phyloP scores from a whole-genome alignment of 768 basidiomycete species.

The Termitomyces sp. region DNA sequence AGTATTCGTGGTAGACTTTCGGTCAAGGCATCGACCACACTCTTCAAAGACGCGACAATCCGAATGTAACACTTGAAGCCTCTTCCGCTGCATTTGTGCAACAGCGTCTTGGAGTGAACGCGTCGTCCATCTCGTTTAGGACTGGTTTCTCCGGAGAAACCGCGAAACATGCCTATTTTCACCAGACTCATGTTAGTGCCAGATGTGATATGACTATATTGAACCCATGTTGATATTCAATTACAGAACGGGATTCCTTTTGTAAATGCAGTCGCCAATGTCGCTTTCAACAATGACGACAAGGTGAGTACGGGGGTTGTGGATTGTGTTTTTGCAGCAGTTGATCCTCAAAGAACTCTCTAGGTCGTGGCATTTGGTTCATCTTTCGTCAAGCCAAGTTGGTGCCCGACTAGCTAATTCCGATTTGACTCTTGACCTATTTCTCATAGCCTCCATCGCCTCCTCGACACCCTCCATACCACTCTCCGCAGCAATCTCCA shows the following conservation, averaged over 20 bases:
- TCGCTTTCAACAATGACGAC: slow-evolving; percentile 15
- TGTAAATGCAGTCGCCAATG: slow-evolving; percentile 18
- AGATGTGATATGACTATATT: neutral
- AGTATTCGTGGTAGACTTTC: slow-evolving; percentile 10
- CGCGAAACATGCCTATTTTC: slow-evolving; percentile 25
- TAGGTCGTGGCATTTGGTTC: slow-evolving; percentile 39
- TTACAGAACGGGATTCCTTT: slow-evolving; percentile 16
- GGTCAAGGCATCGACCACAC: slow-evolving; percentile 12
- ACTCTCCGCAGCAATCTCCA: slow-evolving; percentile 29
- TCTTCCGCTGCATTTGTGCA: slow-evolving; percentile 15
- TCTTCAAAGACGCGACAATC: slow-evolving; percentile 10
- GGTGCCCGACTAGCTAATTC: slow-evolving; percentile 11
- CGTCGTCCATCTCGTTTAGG: slow-evolving; percentile 15
- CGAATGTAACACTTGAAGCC: slow-evolving; percentile 5
- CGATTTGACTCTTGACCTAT: neutral
- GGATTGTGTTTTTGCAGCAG: neutral
- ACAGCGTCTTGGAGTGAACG: slow-evolving; percentile 13
- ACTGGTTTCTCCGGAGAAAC: slow-evolving; percentile 19
- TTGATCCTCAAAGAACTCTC: neutral
- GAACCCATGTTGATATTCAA: neutral
- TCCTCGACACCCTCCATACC: slow-evolving; percentile 34
- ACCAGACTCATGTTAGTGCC: slow-evolving; percentile 25
- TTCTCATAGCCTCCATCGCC: slow-evolving; percentile 22
- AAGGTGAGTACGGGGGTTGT: slow-evolving; percentile 5
- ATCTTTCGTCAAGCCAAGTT: slow-evolving; percentile 42